Conservation (phyloP, 352 stramenopile genomes). For the Phytophthora pisi region DNA sequence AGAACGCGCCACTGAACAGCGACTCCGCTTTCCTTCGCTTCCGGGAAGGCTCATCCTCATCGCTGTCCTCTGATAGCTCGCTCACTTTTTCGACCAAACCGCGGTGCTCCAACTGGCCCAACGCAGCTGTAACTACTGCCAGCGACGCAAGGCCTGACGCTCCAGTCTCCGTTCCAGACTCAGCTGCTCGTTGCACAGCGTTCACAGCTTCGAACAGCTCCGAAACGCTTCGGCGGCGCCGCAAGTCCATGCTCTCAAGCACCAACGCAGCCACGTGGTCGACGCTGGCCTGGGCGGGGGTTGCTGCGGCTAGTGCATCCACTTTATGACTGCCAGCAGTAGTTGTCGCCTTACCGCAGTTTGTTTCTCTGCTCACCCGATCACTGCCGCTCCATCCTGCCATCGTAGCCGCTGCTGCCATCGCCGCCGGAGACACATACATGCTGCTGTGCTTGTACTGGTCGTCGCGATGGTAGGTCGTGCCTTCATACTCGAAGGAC, state of each 20-base stretch:
- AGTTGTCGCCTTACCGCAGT: slow-evolving; percentile 7
- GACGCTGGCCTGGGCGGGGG: slow-evolving; percentile 29
- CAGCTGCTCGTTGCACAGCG: slow-evolving; percentile 1
- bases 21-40: slow-evolving; percentile 36
- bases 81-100: slow-evolving; percentile 60
- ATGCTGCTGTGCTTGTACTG: slow-evolving; percentile 86
- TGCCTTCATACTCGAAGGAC: slow-evolving; percentile 78
- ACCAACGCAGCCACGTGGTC: slow-evolving; percentile 58
- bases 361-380: slow-evolving; percentile 30
- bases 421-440: slow-evolving; percentile 66
- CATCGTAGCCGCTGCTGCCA: slow-evolving; percentile 30
- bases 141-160: slow-evolving; percentile 41
- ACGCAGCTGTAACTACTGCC: slow-evolving; percentile 56
- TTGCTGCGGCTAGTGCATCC: slow-evolving; percentile 13
- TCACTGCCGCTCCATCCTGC: slow-evolving; percentile 41
- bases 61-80: slow-evolving; percentile 23
- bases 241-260: slow-evolving; percentile 65
- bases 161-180: slow-evolving; percentile 1
- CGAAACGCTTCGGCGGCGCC: slow-evolving; percentile 53
- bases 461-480: slow-evolving; percentile 72
- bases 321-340: slow-evolving; percentile 7
- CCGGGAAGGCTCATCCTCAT: slow-evolving; percentile 16
- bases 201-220: slow-evolving; percentile 67
- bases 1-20: slow-evolving; percentile 31
- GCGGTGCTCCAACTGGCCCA: slow-evolving; percentile 56